A percentile compares a stretch with the other conserved stretches of the same genome.
Conservation (phyloP, 169 alveolate genomes). For the Theileria orientalis region DNA sequence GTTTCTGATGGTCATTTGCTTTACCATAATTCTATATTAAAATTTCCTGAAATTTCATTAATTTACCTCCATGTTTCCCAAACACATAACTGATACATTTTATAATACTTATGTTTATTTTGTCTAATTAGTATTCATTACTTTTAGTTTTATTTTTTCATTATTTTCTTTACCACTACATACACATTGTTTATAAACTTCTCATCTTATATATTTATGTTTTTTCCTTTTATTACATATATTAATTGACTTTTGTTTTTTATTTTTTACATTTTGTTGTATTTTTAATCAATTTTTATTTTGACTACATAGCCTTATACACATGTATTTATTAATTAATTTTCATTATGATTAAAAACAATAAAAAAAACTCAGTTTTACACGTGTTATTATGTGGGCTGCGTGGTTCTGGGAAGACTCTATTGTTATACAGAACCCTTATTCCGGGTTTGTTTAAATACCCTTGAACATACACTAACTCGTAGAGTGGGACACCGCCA, state of each 20-base stretch:
- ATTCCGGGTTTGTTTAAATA: constrained; percentile 38
- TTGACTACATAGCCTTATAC: not conserved
- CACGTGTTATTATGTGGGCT: constrained; percentile 58
- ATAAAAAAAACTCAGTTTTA: constrained; percentile 16
- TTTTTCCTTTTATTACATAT: not conserved
- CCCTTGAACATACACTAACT: not conserved
- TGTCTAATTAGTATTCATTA: not conserved
- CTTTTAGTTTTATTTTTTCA: not conserved
- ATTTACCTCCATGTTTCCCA: not conserved
- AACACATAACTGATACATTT: too few species aligned
- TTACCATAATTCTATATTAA: not conserved
- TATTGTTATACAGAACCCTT: constrained; percentile 49
- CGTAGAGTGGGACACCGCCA: constrained; percentile 39
- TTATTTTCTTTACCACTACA: not conserved
- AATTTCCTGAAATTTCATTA: not conserved
- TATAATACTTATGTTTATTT: too few species aligned
- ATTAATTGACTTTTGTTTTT: not conserved
- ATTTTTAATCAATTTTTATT: not conserved
- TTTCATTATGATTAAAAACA: not conserved
- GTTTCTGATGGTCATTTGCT: too few species aligned
- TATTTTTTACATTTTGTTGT: not conserved
- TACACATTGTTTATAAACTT: not conserved
- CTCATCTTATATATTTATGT: too few species aligned
- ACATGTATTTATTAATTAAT: not conserved
- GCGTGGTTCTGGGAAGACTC: constrained; percentile 65